Evolutionary conservation across 257 asterid species (phyloP).

Genomic region (Lantana camara): DNA sequence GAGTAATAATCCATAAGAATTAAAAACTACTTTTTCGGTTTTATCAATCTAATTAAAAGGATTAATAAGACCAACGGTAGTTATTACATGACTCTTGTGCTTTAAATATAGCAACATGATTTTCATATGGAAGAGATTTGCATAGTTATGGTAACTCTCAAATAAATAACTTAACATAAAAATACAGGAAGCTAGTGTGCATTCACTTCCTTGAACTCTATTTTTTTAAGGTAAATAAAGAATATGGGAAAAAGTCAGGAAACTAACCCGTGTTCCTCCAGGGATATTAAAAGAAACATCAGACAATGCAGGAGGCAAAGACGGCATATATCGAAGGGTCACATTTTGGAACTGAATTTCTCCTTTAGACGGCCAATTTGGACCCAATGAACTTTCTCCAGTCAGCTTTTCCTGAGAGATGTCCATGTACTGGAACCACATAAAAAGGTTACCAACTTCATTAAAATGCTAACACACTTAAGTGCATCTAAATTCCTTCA

Average conservation of each 20-base stretch:
- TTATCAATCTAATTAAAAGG: no score
- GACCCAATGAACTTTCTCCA: constrained; percentile 41
- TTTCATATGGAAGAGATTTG: no score
- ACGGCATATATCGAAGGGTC: constrained; percentile 77
- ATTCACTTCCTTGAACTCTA: neutral
- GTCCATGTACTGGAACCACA: constrained; percentile 73
- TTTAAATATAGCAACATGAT: no score
- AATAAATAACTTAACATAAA: no score
- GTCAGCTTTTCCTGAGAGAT: constrained; percentile 65
- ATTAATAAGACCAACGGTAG: no score
- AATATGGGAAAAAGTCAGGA: neutral
- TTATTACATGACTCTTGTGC: no score
- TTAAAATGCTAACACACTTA: neutral
- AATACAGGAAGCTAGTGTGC: no score
- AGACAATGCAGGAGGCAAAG: constrained; percentile 71
- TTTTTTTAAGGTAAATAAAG: neutral
- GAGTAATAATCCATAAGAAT: no score
- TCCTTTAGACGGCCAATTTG: constrained; percentile 77
- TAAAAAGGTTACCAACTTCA: constrained; percentile 1
- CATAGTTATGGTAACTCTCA: no score
- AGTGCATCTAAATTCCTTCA: no score
- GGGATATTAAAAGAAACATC: constrained; percentile 60
- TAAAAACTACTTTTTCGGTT: no score
- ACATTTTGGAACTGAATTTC: constrained; percentile 70
- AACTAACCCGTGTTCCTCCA: constrained; percentile 72